These are phyloP conservation scores for Microascus cirrosus DNA, from an alignment of 2,329 filamentous ascomycete species.

Conservation along the genomic window DNA sequence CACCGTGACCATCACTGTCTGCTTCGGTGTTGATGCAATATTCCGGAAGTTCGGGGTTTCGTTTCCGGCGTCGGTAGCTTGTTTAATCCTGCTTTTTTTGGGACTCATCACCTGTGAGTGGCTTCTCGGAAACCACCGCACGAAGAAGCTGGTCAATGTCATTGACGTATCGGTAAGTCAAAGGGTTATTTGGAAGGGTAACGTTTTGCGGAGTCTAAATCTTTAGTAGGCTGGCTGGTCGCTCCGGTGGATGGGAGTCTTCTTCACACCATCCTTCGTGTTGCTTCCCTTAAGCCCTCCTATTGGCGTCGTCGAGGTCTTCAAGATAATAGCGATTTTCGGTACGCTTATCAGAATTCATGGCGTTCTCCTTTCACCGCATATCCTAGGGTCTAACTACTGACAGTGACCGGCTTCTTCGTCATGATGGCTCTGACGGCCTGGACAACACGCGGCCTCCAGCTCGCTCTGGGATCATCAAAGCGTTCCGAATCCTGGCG, in stretches of 20 bases:
- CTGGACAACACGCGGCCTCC: conserved; percentile 41
- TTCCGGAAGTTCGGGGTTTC: conserved; percentile 34
- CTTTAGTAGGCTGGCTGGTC: conserved; percentile 39
- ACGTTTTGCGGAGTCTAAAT: not conserved
- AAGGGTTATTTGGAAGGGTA: not conserved
- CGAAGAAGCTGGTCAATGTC: conserved; percentile 31
- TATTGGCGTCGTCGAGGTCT: conserved; percentile 41
- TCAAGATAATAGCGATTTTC: conserved; percentile 49
- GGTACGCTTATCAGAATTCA: conserved; percentile 21
- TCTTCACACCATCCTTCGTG: conserved; percentile 49
- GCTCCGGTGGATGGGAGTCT: conserved; percentile 45
- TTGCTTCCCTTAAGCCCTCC: conserved; percentile 43
- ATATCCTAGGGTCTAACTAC: not conserved
- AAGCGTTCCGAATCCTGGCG: conserved; percentile 40
- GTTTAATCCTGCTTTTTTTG: conserved; percentile 42
- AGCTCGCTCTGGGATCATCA: conserved; percentile 36
- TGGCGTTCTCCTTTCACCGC: not conserved
- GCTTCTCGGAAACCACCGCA: conserved; percentile 34
- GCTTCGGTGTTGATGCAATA: conserved; percentile 31
- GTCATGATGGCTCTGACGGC: conserved; percentile 39
- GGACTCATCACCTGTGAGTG: conserved; percentile 33
- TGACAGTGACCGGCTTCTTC: conserved; percentile 41
- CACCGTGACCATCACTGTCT: conserved; percentile 7
- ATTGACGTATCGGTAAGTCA: conserved; percentile 41
- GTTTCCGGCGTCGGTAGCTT: conserved; percentile 50